Evolutionary conservation across 2,329 filamentous ascomycete species (phyloP), one percentile per base, ranked within the genome.

Genomic region (Aphanoascus verrucosus): DNA sequence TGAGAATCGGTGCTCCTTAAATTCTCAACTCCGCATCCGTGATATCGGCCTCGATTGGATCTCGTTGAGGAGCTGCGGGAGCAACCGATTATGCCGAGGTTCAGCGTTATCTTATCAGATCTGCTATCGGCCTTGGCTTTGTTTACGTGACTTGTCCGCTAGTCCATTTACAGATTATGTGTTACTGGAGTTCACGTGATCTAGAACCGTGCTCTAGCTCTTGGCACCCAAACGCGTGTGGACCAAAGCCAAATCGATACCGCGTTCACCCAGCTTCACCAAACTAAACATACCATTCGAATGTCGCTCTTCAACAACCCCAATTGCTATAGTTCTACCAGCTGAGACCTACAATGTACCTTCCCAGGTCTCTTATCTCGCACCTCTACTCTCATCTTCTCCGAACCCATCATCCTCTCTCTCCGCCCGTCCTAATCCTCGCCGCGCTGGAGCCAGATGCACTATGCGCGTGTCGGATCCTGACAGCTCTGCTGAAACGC

Each of bases 361-460:
- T 98, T 59, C 93, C 91, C 65, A 87, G 93, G 60, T 80, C 81
- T 59, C 79, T 95, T 59, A 86, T 97, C 66, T 87, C 89, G 48
- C 90, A 91, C 63, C 83, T 97, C 63, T 98, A 98, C 76, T 80
- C 81, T 56, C 86, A 95, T 70, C 85, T 98, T 54, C 82, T 94
- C 69, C 82, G 81, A 69, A 86, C 86, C 43, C 85, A 90, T 60
- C 88, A 96, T 66, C 85, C 90, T n/a, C 81, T 91, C 49, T 93
- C 89, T 15, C 86, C 91, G 38, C 90, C 90, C 0, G 88, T 97
- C 52, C 79, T 97, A 23, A 82, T 98, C 58, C 85, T 98, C 54
- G 90, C 90, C 59, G 87, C 91, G 35, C 86, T 97, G 66, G 91
- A 96, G 65, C 89, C 93, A 53, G 93, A 98, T 73, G 87, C 93